A percentile compares a stretch with the other conserved stretches of the same genome.
phyloP scores from a whole-genome alignment of 1,284 basidiomycete genomes.

The Termitomyces sp. region DNA sequence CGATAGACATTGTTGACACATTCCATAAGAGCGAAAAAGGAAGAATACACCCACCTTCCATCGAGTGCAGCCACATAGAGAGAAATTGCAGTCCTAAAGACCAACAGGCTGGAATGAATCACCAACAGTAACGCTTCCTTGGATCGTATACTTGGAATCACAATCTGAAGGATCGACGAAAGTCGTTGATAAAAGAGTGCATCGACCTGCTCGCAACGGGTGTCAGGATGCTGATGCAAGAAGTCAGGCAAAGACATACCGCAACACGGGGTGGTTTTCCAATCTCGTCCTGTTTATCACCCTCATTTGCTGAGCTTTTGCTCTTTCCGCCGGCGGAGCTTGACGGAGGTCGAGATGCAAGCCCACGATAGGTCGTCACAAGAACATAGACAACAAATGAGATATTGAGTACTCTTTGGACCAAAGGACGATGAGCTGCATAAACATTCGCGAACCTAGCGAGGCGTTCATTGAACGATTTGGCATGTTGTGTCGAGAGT shows the following conservation, averaged over 20 bases:
- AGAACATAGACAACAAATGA: slow-evolving; percentile 64
- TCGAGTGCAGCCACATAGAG: slow-evolving; percentile 96
- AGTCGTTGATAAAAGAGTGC: slow-evolving; percentile 86
- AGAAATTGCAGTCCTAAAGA: slow-evolving; percentile 87
- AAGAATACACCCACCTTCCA: slow-evolving; percentile 62
- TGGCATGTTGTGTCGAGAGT: slow-evolving; percentile 27
- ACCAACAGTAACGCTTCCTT: slow-evolving; percentile 85
- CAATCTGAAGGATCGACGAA: slow-evolving; percentile 75
- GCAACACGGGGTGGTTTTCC: slow-evolving; percentile 57
- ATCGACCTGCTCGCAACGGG: slow-evolving; percentile 62
- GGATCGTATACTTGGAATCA: slow-evolving; percentile 81
- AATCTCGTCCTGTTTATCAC: slow-evolving; percentile 18
- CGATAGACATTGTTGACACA: not conserved
- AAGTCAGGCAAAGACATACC: slow-evolving; percentile 36
- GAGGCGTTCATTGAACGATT: slow-evolving; percentile 28
- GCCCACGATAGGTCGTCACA: slow-evolving; percentile 48
- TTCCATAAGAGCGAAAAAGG: not conserved
- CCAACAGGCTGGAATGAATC: slow-evolving; percentile 84
- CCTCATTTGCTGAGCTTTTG: slow-evolving; percentile 27
- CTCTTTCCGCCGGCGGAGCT: slow-evolving; percentile 37
- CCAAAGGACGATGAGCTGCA: slow-evolving; percentile 53
- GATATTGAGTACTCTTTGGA: slow-evolving; percentile 65
- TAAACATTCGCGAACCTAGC: slow-evolving; percentile 49
- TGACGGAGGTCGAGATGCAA: slow-evolving; percentile 34
- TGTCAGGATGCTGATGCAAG: slow-evolving; percentile 1